Conservation (phyloP, 2,329 filamentous ascomycete genomes). For the Neodidymelliopsis sp. region DNA sequence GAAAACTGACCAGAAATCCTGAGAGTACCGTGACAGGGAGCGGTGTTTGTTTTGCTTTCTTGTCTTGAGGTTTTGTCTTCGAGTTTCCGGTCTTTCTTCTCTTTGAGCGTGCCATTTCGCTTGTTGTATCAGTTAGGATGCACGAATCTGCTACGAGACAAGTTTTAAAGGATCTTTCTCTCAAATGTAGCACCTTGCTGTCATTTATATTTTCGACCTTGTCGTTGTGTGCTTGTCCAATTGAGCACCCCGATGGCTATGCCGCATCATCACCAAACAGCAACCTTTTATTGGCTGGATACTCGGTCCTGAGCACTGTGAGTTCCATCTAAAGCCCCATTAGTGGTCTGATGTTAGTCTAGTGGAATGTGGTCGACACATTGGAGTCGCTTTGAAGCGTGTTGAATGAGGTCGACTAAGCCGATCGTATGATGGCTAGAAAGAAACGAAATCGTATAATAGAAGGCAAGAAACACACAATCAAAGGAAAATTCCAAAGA, state of each 20-base stretch:
- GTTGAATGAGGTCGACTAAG: no score
- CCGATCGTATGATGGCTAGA: no score
- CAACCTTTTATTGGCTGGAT: not conserved
- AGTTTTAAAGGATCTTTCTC: not conserved
- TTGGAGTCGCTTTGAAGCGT: no score
- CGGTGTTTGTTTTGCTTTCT: conserved; percentile 34
- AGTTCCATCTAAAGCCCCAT: no score
- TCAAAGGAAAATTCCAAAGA: no score
- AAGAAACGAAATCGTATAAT: no score
- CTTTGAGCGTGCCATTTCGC: conserved; percentile 30
- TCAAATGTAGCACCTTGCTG: conserved; percentile 4
- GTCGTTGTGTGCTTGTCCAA: conserved; percentile 33
- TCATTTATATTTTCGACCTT: conserved; percentile 27
- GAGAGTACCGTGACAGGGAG: conserved; percentile 68
- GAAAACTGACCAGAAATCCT: conserved; percentile 61
- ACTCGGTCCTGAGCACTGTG: no score
- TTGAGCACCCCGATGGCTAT: conserved; percentile 43
- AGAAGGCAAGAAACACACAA: no score
- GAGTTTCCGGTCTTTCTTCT: conserved; percentile 24
- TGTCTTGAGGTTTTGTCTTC: conserved; percentile 15
- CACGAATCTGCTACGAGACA: no score
- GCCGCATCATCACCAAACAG: conserved; percentile 38
- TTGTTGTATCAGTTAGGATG: no score
- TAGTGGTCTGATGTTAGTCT: no score
- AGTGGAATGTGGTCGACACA: no score